These are phyloP conservation scores for Hypoxylon sp. DNA, from an alignment of 2,329 filamentous ascomycete species.

Conservation along the genomic window DNA sequence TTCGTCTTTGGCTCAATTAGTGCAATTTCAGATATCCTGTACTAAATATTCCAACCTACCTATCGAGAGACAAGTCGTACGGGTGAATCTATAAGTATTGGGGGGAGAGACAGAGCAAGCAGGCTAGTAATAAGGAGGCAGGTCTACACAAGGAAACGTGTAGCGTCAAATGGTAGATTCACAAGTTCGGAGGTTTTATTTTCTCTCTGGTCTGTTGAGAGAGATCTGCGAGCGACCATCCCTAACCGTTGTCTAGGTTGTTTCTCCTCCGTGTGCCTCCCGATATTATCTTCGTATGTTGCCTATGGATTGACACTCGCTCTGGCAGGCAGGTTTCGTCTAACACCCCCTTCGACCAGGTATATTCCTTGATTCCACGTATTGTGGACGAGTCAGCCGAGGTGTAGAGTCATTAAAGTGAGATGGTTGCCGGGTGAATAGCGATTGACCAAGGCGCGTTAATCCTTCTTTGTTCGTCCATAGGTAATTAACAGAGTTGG, in stretches of 20 bases:
- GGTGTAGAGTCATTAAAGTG: constrained; percentile 22
- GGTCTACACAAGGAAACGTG: constrained; percentile 22
- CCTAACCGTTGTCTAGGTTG: constrained; percentile 24
- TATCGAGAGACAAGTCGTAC: not conserved
- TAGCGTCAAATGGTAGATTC: constrained; percentile 18
- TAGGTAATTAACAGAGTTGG: constrained; percentile 19
- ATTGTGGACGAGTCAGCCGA: constrained; percentile 13
- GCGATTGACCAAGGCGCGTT: constrained; percentile 29
- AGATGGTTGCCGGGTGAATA: constrained; percentile 43
- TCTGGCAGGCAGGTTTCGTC: constrained; percentile 29
- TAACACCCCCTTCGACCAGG: constrained; percentile 25
- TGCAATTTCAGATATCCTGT: not conserved
- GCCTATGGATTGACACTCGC: constrained; percentile 14
- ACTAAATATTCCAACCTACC: not conserved
- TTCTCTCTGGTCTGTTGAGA: constrained; percentile 34
- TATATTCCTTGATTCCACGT: constrained; percentile 28
- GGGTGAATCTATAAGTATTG: not conserved
- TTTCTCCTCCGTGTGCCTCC: constrained; percentile 15
- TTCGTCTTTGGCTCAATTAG: not conserved
- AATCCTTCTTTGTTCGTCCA: constrained; percentile 35
- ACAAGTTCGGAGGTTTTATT: constrained; percentile 31
- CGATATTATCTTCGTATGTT: constrained; percentile 17
- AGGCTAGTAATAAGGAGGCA: not conserved
- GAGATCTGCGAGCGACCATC: constrained; percentile 28
- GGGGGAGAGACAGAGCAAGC: not conserved